Evolutionary conservation across 129 eudicot species (phyloP), one percentile per base, ranked within the genome.

Genomic region (Ambrosia artemisiifolia): DNA sequence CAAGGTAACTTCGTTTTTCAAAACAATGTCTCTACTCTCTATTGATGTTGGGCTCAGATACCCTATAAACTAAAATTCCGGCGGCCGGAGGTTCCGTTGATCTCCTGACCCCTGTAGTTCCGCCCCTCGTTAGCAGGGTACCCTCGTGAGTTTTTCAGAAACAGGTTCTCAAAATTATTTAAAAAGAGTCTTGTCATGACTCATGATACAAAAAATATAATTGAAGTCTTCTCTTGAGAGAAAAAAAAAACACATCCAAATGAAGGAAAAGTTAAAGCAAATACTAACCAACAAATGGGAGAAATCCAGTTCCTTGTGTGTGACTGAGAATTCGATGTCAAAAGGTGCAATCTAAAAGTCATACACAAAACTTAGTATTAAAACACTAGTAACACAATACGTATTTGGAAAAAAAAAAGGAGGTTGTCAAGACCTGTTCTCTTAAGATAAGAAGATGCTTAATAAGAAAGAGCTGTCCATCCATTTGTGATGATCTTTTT

Each of bases 291-390:
- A 85, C 79, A 94, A 84, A 84, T 94, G 98, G 60, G 98, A 94
- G 89, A 94, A 94, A 82, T 94, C 98, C 63, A 94, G 93, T 84
- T 94, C 98, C 86, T 94, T 94, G 70, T 94, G 95, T 12, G 97
- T 94, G 69, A 87, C 93, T 72, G 97, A 87, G 78, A 94, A 94
- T 84, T 94, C 98, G 9, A 94, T 94, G 75, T 94, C 98, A 86
- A 94, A 94, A 16, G 98, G 98, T 13, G 97, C 98, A 80, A 94
- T 94, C 98, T 94, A 95, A 73, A 78, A 51, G 28, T 7, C 56
- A 54, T 73, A 19, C 50, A 32, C 71, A 61, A 65, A 65, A 77
- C 65, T 83, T 51, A 85, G 78, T 61, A 33, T 30, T 17, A 46
- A 38, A 60, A 65, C 71, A 56, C 65, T 57, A 40, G 28, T 24